phyloP scores from a whole-genome alignment of 164 flowering plant genomes.

The Vitis rotundifolia region DNA sequence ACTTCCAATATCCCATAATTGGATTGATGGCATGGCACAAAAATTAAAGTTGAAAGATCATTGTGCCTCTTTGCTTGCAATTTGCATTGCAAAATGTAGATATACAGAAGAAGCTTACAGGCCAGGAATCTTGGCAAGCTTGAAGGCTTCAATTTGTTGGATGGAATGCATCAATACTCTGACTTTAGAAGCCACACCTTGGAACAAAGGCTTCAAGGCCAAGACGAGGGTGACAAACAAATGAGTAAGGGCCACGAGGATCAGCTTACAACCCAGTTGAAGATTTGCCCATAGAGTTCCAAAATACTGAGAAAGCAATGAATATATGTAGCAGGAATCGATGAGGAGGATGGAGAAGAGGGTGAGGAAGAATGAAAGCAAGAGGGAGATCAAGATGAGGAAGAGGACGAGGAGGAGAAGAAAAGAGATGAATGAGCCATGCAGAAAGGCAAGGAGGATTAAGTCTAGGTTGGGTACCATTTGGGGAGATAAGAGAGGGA shows the following conservation, averaged over 20 bases:
- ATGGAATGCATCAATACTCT: background rate
- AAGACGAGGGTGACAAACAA: slow-evolving; percentile 10
- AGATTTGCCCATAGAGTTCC: slow-evolving; percentile 19
- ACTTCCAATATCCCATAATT: too few relatives aligned
- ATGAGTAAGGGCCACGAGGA: slow-evolving; percentile 8
- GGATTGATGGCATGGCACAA: too few relatives aligned
- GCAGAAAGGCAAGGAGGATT: slow-evolving; percentile 30
- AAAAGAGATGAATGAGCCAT: slow-evolving; percentile 32
- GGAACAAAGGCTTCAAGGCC: slow-evolving; percentile 10
- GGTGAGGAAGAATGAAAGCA: slow-evolving; percentile 19
- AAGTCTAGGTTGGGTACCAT: slow-evolving; percentile 43
- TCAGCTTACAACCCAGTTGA: slow-evolving; percentile 30
- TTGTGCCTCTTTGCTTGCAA: too few relatives aligned
- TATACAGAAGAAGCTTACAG: too few relatives aligned
- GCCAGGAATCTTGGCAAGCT: background rate
- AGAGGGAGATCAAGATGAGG: slow-evolving; percentile 19
- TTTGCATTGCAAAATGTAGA: too few relatives aligned
- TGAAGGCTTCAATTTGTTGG: background rate
- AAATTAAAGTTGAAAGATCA: too few relatives aligned
- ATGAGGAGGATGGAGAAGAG: slow-evolving; percentile 27
- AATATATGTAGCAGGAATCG: slow-evolving; percentile 13
- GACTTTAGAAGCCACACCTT: background rate
- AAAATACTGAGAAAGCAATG: slow-evolving; percentile 3
- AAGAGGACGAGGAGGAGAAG: slow-evolving; percentile 17
- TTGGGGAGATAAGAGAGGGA: background rate